Base-by-base conservation (phyloP, 169 alveolate species). In the Perkinsus marinus region DNA sequence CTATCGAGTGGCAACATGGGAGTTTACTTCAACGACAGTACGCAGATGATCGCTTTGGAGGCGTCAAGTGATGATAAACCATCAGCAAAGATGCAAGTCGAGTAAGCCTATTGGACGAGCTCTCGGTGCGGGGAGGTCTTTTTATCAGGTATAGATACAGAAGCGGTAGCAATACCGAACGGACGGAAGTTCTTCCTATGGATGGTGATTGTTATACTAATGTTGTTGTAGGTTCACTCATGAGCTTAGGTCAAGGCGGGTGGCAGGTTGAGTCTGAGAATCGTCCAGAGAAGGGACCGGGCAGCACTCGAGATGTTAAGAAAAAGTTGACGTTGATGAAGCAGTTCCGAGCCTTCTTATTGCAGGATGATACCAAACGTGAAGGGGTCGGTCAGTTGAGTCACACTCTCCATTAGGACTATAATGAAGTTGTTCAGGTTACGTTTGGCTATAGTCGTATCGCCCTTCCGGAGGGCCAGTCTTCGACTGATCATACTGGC, bases 1-100 rank as follows among this genome's bases (percentile, higher is more conserved):
- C 94, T 96, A 0, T 94, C 96, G 38, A 96, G 96, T 92, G 96
- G 95, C 30, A 89, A 91, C 39, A 93, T 96, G 91, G 98, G 98
- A 22, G 97, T 97, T 10, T 95, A 93, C 93, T 97, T 97, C 92
- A 97, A 97, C 93, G 98, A 97, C 90, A 94, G 96, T 39, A 95
- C 98, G 34, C 96, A 96, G 94, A 94, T 97, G 26, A 92, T 96
- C 7, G 22, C 79, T 0, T 91, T 95, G 37, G 96, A 95, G 90
- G 95, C 79, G 26, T 30, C 79, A 0, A 57, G 36, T 16, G 79
- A n/a, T n/a, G n/a, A 57, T 30, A 57, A 57, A 26, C 37, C 22
- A 16, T 57, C 79, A 7, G 5, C 79, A 13, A 57, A 30, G 22
- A 7, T 16, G 9, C 79, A 19, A 57, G 79, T 57, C 37, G 79